Evolutionary conservation across 768 basidiomycete species (phyloP), one percentile per base, ranked within the genome.

Genomic region (Pilatotrama ljubarskyi): DNA sequence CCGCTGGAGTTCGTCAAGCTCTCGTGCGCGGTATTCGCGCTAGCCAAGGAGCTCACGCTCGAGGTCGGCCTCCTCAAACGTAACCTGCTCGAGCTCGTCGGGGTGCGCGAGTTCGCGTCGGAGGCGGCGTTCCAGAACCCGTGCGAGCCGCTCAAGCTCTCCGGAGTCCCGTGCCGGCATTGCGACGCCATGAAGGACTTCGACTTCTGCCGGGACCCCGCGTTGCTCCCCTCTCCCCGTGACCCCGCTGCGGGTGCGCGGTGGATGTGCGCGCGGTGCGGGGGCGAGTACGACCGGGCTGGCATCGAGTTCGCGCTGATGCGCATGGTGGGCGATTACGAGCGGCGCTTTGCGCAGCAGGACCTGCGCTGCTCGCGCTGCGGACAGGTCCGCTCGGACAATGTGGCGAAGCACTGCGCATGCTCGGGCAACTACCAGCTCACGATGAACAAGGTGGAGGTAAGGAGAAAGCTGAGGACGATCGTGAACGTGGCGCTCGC

Each of bases 131-230:
- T 95, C 80, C 84, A 85, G 53, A 97, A 97, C 70, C 95, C 95
- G 0, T 98, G 95, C 75, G 88, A 93, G 70, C 85, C 91, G 9
- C 80, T 96, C 55, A 89, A 90, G 66, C 73, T 98, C 25, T 78
- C 86, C 43, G 91, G 91, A 70, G 89, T 98, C 37, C 91, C 95
- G 29, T 98, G 96, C 71, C 85, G 83, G 41, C 84, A 87, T 67
- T 98, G 92, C 74, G 95, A 94, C 71, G 75, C 78, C 14, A 80
- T 95, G 60, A 84, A 90, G 2, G 94, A 96, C 71, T 91, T 99
- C 68, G 97, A 99, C 73, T 91, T 99, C 68, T 98, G 96, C 71
- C 85, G 96, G 15, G 96, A 98, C 74, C 81, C 86, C 11, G 90
- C 93, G 59, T 80, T 97, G 40, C 78, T 93, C 42, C 87, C 91